Base-by-base conservation (phyloP, 352 stramenopile species). In the Phytophthora megakarya region DNA sequence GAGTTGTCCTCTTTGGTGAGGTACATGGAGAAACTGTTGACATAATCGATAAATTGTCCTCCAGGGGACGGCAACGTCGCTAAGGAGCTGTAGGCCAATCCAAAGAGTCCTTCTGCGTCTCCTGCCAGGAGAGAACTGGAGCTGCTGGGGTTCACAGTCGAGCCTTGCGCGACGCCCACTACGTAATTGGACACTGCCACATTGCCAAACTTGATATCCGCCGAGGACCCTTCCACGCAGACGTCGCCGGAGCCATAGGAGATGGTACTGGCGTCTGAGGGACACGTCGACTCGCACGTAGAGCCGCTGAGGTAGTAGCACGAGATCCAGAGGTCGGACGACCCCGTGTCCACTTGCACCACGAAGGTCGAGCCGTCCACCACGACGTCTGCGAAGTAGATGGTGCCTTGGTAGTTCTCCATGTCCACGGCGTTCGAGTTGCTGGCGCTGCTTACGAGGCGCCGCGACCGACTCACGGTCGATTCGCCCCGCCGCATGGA, bases 291-390 rank as follows among this genome's bases (percentile, higher is more conserved):
- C 33, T 51, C 22, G 50, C 84, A 93, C 15, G 63, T 73, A 18
- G 66, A 58, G 43, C 61, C 42, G 21, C 50, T 71, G 40, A 88
- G 59, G 65, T 76, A 84, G 39, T 76, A 77, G 60, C 84, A 93
- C 12, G 81, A 85, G 59, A 93, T 65, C 82, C 85, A 93, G 8
- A 90, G 64, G 62, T 93, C 82, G 13, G 85, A 89, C 40, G 85
- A 93, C 43, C 85, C 85, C 7, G 82, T 93, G 69, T 93, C 84
- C 18, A 93, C 70, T 19, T 86, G 72, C 52, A 93, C 74, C 0
- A 70, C 61, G 69, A 80, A 90, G 2, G 57, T 61, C 5, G 65
- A 63, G 44, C 50, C 51, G 45, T 77, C 70, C 37, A 93, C 68
- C n/a, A 48, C 37, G 19, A 93, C 66, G 32, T 80, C 65, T 16